A percentile compares a stretch with the other conserved stretches of the same genome.
These are phyloP conservation scores for Russula compacta DNA, from an alignment of 768 basidiomycete genomes.

Conservation along the genomic window DNA sequence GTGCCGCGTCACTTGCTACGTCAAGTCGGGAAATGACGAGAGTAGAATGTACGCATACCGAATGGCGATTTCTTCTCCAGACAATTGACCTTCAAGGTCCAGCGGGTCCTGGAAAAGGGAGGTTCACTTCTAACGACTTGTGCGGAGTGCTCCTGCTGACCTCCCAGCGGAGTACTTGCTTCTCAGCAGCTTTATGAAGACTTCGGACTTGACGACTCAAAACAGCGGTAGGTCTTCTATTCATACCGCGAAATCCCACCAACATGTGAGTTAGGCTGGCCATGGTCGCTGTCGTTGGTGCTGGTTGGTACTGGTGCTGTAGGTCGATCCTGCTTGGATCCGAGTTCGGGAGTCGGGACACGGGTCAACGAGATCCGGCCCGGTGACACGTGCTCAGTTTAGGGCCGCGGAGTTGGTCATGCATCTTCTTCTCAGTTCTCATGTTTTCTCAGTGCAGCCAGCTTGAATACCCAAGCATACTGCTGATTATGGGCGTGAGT, in stretches of 20 bases:
- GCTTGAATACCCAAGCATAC: neutral
- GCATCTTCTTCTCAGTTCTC: too few species aligned
- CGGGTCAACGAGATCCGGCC: neutral
- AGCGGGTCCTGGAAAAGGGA: slow-evolving; percentile 61
- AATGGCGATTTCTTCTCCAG: slow-evolving; percentile 85
- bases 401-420: neutral
- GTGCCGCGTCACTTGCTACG: slow-evolving; percentile 60
- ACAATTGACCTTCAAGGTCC: slow-evolving; percentile 65
- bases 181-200: neutral
- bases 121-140: neutral
- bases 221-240: neutral
- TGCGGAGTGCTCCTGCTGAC: slow-evolving; percentile 13
- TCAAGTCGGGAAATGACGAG: neutral
- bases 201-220: neutral
- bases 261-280: neutral
- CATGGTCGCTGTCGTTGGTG: slow-evolving; percentile 1
- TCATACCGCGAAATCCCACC: neutral
- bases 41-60: slow-evolving; percentile 39
- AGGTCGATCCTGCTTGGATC: neutral
- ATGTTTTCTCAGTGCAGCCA: too few species aligned
- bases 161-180: slow-evolving; percentile 24
- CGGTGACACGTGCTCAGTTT: neutral
- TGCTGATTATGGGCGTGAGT: neutral
- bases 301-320: neutral
- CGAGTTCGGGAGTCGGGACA: neutral